These are phyloP conservation scores for Geotrichum restrictum DNA, from an alignment of 1,139 yeast genomes.

Conservation along the genomic window DNA sequence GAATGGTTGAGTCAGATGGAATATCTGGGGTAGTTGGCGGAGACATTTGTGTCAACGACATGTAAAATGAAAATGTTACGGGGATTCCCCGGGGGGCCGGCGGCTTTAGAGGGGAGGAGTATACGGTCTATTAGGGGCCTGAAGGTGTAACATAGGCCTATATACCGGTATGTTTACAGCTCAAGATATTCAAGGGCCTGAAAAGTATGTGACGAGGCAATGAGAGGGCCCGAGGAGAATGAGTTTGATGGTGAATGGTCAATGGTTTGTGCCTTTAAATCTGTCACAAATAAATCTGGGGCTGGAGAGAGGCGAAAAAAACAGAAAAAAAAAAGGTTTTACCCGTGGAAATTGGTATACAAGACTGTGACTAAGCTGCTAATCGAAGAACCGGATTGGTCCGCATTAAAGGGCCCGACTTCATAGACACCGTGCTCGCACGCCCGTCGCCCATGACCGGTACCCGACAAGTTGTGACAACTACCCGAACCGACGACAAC, in stretches of 20 bases:
- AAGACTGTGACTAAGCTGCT: no score
- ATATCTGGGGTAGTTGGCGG: conserved; percentile 11
- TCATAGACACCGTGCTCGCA: no score
- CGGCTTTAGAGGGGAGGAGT: neutral
- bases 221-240: neutral
- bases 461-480: no score
- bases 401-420: no score
- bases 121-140: neutral
- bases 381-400: neutral
- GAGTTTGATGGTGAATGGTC: neutral
- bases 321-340: neutral
- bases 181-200: no score
- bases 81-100: conserved; percentile 5
- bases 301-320: neutral
- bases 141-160: neutral
- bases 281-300: no score
- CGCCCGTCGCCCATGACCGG: no score
- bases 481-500: no score
- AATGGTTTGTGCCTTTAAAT: neutral
- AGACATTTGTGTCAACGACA: neutral
- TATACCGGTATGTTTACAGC: neutral
- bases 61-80: neutral
- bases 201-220: no score
- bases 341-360: no score
- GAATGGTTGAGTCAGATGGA: neutral